phyloP scores from a whole-genome alignment of 768 basidiomycete species.

The Chalciporus sphaerocephalus region DNA sequence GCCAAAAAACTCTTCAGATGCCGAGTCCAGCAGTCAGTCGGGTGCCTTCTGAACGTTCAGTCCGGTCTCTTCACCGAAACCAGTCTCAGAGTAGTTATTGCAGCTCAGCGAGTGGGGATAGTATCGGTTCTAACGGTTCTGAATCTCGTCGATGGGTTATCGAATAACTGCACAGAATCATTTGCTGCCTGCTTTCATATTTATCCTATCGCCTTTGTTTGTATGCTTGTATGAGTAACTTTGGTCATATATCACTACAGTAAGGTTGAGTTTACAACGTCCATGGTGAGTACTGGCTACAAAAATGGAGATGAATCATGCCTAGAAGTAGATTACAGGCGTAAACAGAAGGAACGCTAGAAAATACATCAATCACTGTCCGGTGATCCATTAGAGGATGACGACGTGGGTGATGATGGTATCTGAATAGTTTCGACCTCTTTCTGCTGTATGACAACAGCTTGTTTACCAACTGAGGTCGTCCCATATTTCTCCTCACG shows the following conservation, averaged over 20 bases:
- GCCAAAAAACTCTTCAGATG: constrained; percentile 7
- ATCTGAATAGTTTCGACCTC: constrained; percentile 54
- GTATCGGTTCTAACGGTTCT: background rate
- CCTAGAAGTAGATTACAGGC: background rate
- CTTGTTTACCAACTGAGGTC: constrained; percentile 52
- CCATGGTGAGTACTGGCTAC: constrained; percentile 5
- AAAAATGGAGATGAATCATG: background rate
- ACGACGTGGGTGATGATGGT: constrained; percentile 46
- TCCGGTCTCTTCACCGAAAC: constrained; percentile 20
- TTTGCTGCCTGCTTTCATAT: background rate
- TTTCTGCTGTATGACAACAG: constrained; percentile 53
- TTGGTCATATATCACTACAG: background rate
- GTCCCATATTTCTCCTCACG: constrained; percentile 47
- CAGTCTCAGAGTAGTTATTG: constrained; percentile 1
- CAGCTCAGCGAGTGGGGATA: constrained; percentile 8
- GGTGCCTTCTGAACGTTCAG: constrained; percentile 25
- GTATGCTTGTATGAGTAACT: background rate
- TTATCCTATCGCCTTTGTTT: background rate
- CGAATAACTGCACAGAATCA: constrained; percentile 11
- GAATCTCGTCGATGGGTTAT: constrained; percentile 28
- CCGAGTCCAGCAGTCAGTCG: constrained; percentile 37
- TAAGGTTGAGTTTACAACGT: constrained; percentile 2
- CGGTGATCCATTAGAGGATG: constrained; percentile 38
- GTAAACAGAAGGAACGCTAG: background rate
- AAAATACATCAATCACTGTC: constrained; percentile 22